Conservation (phyloP, 2,329 filamentous ascomycete species). For the Mycosphaerelloides madeirae region DNA sequence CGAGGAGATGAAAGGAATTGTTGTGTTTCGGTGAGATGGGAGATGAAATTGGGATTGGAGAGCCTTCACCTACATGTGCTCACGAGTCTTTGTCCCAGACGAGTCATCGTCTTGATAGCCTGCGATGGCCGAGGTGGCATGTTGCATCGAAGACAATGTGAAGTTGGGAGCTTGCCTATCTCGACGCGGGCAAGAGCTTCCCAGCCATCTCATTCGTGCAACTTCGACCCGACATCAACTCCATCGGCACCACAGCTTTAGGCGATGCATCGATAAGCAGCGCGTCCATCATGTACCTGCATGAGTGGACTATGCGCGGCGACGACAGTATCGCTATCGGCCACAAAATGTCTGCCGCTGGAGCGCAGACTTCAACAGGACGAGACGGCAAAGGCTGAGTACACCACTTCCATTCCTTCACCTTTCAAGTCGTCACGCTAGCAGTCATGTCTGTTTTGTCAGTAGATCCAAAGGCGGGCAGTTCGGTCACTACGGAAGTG, state of each 20-base stretch:
- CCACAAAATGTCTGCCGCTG: not conserved
- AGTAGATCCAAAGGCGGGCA: slow-evolving; percentile 29
- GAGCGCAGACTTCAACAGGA: too few species aligned
- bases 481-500: slow-evolving; percentile 32
- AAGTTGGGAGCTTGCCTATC: slow-evolving; percentile 4
- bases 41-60: not conserved
- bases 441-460: slow-evolving; percentile 37
- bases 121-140: too few species aligned
- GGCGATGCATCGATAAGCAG: slow-evolving; percentile 4
- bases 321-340: not conserved
- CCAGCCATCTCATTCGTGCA: too few species aligned
- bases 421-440: not conserved
- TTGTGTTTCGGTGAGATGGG: not conserved
- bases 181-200: not conserved
- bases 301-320: not conserved
- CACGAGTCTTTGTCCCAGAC: too few species aligned
- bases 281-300: slow-evolving; percentile 1
- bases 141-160: too few species aligned
- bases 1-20: not conserved
- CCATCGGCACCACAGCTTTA: slow-evolving; percentile 2
- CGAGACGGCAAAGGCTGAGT: too few species aligned
- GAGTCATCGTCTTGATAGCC: too few species aligned
- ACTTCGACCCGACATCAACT: not conserved
- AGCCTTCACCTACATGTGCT: not conserved
- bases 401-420: not conserved